These are phyloP conservation scores for Neofusicoccum umdonicola DNA, from an alignment of 2,329 filamentous ascomycete genomes.

Conservation along the genomic window DNA sequence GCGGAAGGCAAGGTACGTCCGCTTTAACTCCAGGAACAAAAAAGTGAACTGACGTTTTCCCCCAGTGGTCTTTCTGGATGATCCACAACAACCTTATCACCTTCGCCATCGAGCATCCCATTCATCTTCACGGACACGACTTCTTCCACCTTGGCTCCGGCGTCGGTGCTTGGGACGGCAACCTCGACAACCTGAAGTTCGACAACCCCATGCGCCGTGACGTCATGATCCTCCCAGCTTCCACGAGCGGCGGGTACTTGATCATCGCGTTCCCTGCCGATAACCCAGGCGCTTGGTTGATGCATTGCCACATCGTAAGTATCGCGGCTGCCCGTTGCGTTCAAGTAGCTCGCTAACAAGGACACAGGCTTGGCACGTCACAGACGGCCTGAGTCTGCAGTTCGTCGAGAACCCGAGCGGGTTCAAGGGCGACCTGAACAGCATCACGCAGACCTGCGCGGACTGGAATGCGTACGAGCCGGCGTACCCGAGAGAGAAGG, in stretches of 20 bases:
- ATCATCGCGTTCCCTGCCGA: conserved; percentile 54
- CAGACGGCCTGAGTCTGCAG: conserved; percentile 49
- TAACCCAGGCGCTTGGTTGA: conserved; percentile 49
- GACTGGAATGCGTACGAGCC: conserved; percentile 32
- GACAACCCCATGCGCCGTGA: conserved; percentile 41
- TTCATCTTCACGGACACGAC: conserved; percentile 42
- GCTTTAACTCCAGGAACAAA: background rate
- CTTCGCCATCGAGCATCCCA: conserved; percentile 39
- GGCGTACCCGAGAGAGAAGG: background rate
- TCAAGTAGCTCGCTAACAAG: background rate
- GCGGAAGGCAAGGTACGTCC: conserved; percentile 21
- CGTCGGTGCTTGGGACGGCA: conserved; percentile 32
- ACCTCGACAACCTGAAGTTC: conserved; percentile 32
- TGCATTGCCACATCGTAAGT: conserved; percentile 19
- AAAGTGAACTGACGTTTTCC: background rate
- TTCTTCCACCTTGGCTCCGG: conserved; percentile 43
- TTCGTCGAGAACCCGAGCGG: conserved; percentile 47
- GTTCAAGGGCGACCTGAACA: conserved; percentile 25
- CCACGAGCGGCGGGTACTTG: conserved; percentile 37
- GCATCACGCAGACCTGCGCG: conserved; percentile 27
- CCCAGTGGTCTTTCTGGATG: conserved; percentile 48
- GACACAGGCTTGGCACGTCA: conserved; percentile 31
- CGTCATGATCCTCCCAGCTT: conserved; percentile 34
- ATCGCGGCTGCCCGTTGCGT: background rate
- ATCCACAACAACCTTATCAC: conserved; percentile 39